Percentiles rank a stretch among this genome's conserved stretches.
Conservation (phyloP, 257 asterid species). For the Solanum chilense region DNA sequence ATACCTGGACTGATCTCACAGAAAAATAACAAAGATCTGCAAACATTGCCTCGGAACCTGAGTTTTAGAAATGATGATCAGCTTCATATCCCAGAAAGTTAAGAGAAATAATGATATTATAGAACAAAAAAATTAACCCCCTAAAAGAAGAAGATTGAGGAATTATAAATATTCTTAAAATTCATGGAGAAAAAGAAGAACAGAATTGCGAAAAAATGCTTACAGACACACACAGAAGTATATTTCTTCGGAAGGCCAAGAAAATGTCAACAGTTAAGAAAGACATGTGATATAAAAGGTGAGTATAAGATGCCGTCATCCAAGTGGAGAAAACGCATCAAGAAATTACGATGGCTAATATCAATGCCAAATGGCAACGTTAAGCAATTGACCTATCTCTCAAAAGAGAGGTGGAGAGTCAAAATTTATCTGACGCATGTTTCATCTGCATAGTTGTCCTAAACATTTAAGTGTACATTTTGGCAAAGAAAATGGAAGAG, state of each 20-base stretch:
- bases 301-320: neutral
- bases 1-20: conserved; percentile 92
- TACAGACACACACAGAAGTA: neutral
- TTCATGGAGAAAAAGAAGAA: neutral
- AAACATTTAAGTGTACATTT: neutral
- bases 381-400: neutral
- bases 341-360: neutral
- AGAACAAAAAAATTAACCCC: neutral
- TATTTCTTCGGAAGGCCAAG: neutral
- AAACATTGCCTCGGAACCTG: conserved; percentile 99
- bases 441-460: neutral
- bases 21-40: conserved; percentile 97
- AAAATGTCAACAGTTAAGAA: neutral
- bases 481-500: neutral
- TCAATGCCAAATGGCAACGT: neutral
- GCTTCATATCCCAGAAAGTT: conserved; percentile 14
- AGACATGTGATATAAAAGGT: neutral
- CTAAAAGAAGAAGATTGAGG: neutral
- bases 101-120: neutral
- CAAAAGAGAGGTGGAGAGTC: neutral
- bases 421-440: neutral
- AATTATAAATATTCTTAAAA: neutral
- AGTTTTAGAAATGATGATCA: conserved; percentile 39
- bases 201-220: neutral
- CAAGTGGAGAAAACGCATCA: neutral